Percentiles rank a stretch among this genome's conserved stretches.
phyloP scores from a whole-genome alignment of 2,329 filamentous ascomycete genomes.

The Ceratocystis eucalypticola region DNA sequence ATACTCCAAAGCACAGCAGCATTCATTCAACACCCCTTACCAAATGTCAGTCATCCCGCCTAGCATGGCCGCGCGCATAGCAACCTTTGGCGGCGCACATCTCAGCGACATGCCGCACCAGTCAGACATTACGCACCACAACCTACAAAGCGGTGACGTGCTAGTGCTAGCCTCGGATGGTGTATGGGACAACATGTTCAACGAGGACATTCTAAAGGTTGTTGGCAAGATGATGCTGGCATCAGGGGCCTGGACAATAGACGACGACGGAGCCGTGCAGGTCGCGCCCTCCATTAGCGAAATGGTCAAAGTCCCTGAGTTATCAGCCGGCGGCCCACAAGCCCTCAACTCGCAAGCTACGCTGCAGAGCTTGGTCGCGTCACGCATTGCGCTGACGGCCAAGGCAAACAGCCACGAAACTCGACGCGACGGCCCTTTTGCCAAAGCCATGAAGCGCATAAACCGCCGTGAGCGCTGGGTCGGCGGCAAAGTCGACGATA shows the following conservation, averaged over 20 bases:
- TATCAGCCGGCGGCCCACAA: constrained; percentile 20
- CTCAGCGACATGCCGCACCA: constrained; percentile 75
- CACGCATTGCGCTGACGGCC: constrained; percentile 65
- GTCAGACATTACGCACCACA: constrained; percentile 63
- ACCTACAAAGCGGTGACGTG: constrained; percentile 78
- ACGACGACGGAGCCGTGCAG: constrained; percentile 44
- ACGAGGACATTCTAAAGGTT: constrained; percentile 73
- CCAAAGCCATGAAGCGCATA: constrained; percentile 79
- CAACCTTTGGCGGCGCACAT: constrained; percentile 68
- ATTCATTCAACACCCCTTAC: constrained; percentile 95
- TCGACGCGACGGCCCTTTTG: constrained; percentile 80
- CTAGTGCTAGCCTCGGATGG: constrained; percentile 91
- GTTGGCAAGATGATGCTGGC: constrained; percentile 64
- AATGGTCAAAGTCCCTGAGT: constrained; percentile 31
- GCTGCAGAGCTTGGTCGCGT: constrained; percentile 66
- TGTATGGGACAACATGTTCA: constrained; percentile 88
- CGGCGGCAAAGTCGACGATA: constrained; percentile 92
- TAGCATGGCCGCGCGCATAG: constrained; percentile 62
- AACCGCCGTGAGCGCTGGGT: constrained; percentile 78
- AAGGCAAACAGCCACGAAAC: constrained; percentile 73
- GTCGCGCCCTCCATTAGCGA: constrained; percentile 45
- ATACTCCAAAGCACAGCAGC: constrained; percentile 75
- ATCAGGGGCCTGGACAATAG: constrained; percentile 58
- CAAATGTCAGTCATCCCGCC: constrained; percentile 82
- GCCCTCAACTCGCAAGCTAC: constrained; percentile 28